Evolutionary conservation across 352 stramenopile genomes (phyloP).

Genomic region (Pythium folliculosum): DNA sequence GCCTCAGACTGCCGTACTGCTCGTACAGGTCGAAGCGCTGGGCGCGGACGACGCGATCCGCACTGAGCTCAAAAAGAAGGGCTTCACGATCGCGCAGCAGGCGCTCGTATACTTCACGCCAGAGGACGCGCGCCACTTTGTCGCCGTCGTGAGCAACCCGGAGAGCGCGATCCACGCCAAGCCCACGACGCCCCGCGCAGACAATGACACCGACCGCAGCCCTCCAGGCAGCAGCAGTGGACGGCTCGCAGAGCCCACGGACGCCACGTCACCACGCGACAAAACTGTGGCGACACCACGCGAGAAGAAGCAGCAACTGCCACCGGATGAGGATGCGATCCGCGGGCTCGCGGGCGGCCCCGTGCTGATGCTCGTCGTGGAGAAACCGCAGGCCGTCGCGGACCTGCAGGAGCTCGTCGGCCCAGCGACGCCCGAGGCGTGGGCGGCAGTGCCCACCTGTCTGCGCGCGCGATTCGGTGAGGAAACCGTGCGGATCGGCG

Average conservation of each 20-base stretch:
- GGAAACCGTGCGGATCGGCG: slow-evolving; percentile 35
- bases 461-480: slow-evolving; percentile 51
- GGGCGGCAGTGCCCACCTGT: slow-evolving; percentile 21
- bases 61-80: slow-evolving; percentile 42
- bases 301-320: slow-evolving; percentile 16
- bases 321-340: slow-evolving; percentile 34
- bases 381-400: slow-evolving; percentile 47
- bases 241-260: not conserved
- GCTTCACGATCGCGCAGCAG: slow-evolving; percentile 51
- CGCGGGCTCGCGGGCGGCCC: slow-evolving; percentile 35
- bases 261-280: not conserved
- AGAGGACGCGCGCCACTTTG: slow-evolving; percentile 41
- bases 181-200: not conserved
- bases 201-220: slow-evolving; percentile 1
- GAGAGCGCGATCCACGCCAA: slow-evolving; percentile 27
- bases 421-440: slow-evolving; percentile 30
- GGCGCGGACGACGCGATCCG: slow-evolving; percentile 56
- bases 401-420: slow-evolving; percentile 63
- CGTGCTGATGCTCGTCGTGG: slow-evolving; percentile 44
- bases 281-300: not conserved
- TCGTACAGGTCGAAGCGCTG: slow-evolving; percentile 58
- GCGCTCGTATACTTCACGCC: slow-evolving; percentile 43
- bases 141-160: slow-evolving; percentile 42
- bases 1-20: slow-evolving; percentile 47
- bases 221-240: not conserved